Evolutionary conservation across 192 early-diverging fungal genomes (phyloP).

Genomic region (Entophlyctis luteolus): DNA sequence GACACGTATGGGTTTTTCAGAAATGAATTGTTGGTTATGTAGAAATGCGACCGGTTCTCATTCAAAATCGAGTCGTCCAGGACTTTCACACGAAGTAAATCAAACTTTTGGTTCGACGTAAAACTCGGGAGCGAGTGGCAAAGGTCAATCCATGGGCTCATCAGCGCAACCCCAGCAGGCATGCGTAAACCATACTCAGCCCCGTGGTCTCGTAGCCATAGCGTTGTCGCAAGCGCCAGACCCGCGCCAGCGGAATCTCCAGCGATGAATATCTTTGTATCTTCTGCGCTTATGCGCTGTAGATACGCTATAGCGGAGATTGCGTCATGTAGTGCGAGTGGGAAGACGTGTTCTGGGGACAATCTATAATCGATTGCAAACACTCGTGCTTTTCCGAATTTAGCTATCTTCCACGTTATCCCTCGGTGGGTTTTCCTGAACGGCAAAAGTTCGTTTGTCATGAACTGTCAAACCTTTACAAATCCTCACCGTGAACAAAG

Average conservation of each 20-base stretch:
- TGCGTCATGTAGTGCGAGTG: constrained; percentile 76
- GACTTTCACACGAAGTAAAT: constrained; percentile 36
- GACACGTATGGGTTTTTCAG: constrained; percentile 41
- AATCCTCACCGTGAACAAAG: not conserved
- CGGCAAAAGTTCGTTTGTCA: constrained; percentile 4
- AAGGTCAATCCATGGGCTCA: constrained; percentile 67
- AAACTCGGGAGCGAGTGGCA: constrained; percentile 50
- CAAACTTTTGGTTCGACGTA: constrained; percentile 29
- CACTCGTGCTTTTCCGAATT: constrained; percentile 41
- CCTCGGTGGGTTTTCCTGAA: constrained; percentile 31
- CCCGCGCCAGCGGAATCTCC: constrained; percentile 53
- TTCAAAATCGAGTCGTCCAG: constrained; percentile 32
- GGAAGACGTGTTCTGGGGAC: constrained; percentile 77
- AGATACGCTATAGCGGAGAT: constrained; percentile 71
- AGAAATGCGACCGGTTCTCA: constrained; percentile 24
- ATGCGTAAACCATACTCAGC: constrained; percentile 14
- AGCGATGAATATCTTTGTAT: constrained; percentile 42
- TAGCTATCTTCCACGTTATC: constrained; percentile 40
- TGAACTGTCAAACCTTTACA: not conserved
- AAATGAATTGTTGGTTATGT: constrained; percentile 28
- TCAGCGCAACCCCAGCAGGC: constrained; percentile 50
- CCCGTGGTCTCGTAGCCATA: constrained; percentile 40
- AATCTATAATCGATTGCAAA: constrained; percentile 74
- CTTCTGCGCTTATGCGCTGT: constrained; percentile 43
- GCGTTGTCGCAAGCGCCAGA: constrained; percentile 44